These are phyloP conservation scores for Trematosphaeria pertusa DNA, from an alignment of 2,329 filamentous ascomycete genomes.

Conservation along the genomic window DNA sequence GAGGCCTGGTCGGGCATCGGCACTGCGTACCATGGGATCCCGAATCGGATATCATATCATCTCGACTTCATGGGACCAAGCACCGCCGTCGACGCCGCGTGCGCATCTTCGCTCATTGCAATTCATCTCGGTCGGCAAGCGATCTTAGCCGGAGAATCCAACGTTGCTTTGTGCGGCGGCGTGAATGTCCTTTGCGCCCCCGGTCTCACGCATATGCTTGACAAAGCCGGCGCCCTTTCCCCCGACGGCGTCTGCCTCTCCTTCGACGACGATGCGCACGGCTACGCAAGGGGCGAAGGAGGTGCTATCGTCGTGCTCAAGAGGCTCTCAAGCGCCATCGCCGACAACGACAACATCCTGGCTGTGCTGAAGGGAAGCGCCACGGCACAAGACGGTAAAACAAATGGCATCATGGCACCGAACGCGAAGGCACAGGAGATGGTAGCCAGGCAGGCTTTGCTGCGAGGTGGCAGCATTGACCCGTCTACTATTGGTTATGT, in stretches of 20 bases:
- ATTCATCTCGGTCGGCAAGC: slow-evolving; percentile 25
- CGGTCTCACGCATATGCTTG: slow-evolving; percentile 34
- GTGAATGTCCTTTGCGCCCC: slow-evolving; percentile 30
- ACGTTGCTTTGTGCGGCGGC: slow-evolving; percentile 19
- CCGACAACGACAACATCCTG: slow-evolving; percentile 55
- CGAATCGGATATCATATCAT: slow-evolving; percentile 46
- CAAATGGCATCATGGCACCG: slow-evolving; percentile 49
- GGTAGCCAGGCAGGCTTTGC: slow-evolving; percentile 54
- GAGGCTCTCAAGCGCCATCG: slow-evolving; percentile 55
- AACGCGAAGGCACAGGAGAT: slow-evolving; percentile 54
- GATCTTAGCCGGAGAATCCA: slow-evolving; percentile 16
- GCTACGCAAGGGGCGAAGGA: slow-evolving; percentile 62
- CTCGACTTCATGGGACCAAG: slow-evolving; percentile 44
- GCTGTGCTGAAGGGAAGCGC: slow-evolving; percentile 46
- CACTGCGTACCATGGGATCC: slow-evolving; percentile 25
- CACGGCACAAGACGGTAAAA: slow-evolving; percentile 49
- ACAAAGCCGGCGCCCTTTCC: slow-evolving; percentile 50
- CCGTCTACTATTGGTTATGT: slow-evolving; percentile 28
- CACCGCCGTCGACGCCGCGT: slow-evolving; percentile 48
- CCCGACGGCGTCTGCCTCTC: slow-evolving; percentile 33
- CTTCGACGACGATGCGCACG: slow-evolving; percentile 53
- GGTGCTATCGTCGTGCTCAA: slow-evolving; percentile 61
- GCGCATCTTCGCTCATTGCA: slow-evolving; percentile 41
- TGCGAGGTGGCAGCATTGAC: slow-evolving; percentile 47
- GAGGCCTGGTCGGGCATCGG: not conserved